Percentiles rank a stretch among this genome's conserved stretches.
These are phyloP conservation scores for Talaromyces sp. DNA, from an alignment of 2,329 filamentous ascomycete genomes.

Conservation along the genomic window DNA sequence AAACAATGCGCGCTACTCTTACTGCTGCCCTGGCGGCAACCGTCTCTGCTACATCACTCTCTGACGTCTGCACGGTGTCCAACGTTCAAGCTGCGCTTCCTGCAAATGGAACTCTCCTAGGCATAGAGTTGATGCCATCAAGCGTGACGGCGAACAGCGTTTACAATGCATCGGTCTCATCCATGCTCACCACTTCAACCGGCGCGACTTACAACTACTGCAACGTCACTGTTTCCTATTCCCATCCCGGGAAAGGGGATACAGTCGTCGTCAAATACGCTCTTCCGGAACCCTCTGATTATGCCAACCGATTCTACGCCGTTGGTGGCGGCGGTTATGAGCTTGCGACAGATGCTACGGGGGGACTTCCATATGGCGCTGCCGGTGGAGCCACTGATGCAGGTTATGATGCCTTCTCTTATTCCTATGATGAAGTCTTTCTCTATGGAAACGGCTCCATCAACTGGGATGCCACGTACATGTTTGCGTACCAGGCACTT, in stretches of 20 bases:
- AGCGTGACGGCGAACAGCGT: not conserved
- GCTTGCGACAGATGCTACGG: not conserved
- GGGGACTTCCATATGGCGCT: not conserved
- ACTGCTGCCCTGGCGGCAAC: not conserved
- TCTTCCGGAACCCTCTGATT: not conserved
- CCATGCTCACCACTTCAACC: not conserved
- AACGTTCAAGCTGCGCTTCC: not conserved
- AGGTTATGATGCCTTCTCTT: not conserved
- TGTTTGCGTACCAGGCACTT: conserved; percentile 13
- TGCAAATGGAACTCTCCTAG: not conserved
- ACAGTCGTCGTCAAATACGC: not conserved
- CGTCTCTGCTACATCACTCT: not conserved
- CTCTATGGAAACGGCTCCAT: conserved; percentile 11
- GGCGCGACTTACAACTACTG: not conserved
- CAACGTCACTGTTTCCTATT: not conserved
- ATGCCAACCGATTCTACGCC: not conserved
- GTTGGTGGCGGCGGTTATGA: not conserved
- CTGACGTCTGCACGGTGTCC: not conserved
- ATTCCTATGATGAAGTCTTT: not conserved
- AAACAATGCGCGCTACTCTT: not conserved
- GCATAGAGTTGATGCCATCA: not conserved
- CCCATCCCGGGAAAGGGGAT: not conserved
- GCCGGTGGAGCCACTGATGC: not conserved
- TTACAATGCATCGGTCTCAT: not conserved
- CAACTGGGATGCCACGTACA: conserved; percentile 12